Percentiles rank a stretch among this genome's conserved stretches.
Evolutionary conservation across 305 asterid species (phyloP).

Genomic region (Fraxinus sp.): DNA sequence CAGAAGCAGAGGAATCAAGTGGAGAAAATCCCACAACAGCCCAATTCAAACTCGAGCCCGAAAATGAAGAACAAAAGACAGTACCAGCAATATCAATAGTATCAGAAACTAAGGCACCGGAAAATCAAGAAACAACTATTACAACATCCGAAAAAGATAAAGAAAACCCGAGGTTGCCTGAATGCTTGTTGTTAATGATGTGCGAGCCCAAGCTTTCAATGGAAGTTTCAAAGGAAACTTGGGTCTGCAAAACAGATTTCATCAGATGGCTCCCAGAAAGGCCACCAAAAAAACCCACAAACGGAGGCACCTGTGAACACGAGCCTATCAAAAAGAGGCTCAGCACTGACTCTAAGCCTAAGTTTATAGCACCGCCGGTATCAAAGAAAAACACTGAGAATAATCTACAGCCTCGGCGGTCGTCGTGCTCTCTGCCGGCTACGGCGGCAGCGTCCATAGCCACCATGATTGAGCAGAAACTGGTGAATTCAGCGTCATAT

Average conservation of each 20-base stretch:
- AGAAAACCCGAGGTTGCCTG: constrained; percentile 50
- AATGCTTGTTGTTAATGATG: constrained; percentile 90
- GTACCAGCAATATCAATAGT: not conserved
- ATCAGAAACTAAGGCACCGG: constrained; percentile 14
- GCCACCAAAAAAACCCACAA: constrained; percentile 37
- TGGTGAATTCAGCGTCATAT: constrained; percentile 65
- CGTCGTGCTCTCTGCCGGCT: constrained; percentile 74
- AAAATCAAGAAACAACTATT: constrained; percentile 18
- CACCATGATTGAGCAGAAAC: constrained; percentile 69
- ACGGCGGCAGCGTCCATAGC: constrained; percentile 65
- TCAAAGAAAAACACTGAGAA: constrained; percentile 20
- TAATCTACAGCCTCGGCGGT: constrained; percentile 56
- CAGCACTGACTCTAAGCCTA: constrained; percentile 37
- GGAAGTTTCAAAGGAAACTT: constrained; percentile 96
- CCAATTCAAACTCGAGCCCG: constrained; percentile 15
- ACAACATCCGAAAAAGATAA: constrained; percentile 22
- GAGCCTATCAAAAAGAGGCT: constrained; percentile 29
- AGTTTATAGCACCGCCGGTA: constrained; percentile 27
- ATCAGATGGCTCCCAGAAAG: constrained; percentile 69
- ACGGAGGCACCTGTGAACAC: constrained; percentile 15
- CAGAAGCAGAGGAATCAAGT: constrained; percentile 5
- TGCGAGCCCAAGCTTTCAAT: constrained; percentile 93
- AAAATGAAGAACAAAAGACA: constrained; percentile 16
- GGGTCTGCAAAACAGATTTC: constrained; percentile 94
- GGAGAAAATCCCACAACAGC: constrained; percentile 5